phyloP scores from a whole-genome alignment of 2,329 filamentous ascomycete genomes.

The Alternaria solani region DNA sequence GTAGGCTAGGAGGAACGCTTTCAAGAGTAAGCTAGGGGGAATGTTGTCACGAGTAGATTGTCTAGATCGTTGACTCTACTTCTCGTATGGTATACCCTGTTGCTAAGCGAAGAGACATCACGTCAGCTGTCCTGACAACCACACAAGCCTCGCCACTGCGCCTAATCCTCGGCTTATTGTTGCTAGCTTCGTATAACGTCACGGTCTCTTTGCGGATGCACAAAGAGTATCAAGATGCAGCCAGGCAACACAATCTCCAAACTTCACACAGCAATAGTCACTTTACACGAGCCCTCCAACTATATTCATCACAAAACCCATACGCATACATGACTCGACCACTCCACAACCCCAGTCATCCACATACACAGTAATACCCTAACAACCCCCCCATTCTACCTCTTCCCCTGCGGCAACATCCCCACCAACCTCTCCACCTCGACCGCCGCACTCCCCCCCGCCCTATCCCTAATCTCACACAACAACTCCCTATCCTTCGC shows the following conservation, averaged over 20 bases:
- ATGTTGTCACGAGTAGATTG: not conserved
- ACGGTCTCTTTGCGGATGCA: not conserved
- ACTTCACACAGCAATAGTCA: not conserved
- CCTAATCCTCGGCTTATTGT: not conserved
- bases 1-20: not conserved
- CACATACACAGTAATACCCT: not conserved
- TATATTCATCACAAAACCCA: not conserved
- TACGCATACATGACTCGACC: not conserved
- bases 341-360: fast-evolving
- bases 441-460: conserved; percentile 71
- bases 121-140: not conserved
- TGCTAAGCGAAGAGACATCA: not conserved
- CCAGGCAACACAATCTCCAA: not conserved
- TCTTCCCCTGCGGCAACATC: conserved; percentile 47
- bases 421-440: conserved; percentile 85
- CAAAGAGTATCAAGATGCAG: not conserved
- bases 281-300: not conserved
- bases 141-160: not conserved
- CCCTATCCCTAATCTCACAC: conserved; percentile 75
- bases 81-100: not conserved
- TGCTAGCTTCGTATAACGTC: not conserved
- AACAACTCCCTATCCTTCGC: conserved; percentile 80
- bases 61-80: not conserved
- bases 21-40: not conserved
- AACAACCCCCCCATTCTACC: not conserved